Base-by-base conservation (phyloP, 306 rosid species). In the Prunus salicina region DNA sequence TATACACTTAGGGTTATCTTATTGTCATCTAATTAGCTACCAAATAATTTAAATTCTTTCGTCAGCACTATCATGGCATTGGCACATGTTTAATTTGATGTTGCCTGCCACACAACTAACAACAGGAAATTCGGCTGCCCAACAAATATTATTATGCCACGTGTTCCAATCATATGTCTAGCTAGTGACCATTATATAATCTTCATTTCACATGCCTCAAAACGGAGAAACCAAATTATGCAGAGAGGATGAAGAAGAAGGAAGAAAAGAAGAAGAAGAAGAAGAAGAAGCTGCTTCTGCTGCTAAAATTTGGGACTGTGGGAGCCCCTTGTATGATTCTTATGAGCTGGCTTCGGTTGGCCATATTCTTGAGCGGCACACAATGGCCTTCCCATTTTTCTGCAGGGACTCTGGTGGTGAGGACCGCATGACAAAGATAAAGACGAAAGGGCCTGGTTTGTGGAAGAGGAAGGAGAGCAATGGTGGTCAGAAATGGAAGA, bases 271-370 rank as follows among this genome's bases (percentile, higher is more conserved):
- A 24, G 25, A 24, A 62, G 62, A 75, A 61, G 62, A 52, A 22
- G 27, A 34, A 7, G 43, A 38, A 38, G 43, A 38, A 38, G 43
- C 43, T 38, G 43, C 43, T 38, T 38, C 43, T 38, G 43, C 9
- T 50, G 24, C 27, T 20, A 63, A 12, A 58, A 24, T 72, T 22
- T 76, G 84, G 84, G 78, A 81, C 57, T 81, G 71, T 71, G 81
- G 78, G 68, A 76, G 84, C 57, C 69, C 70, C 12, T 71, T 76
- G 38, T 81, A 81, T 66, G 74, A 81, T 76, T 64, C 78, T 3
- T 18, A 76, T 34, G 84, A 81, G 52, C 46, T 81, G 32, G 75
- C 78, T 32, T 71, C 78, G 34, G 47, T 76, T 25, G 64, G 57
- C 56, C 43, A 62, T 56, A 63, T 81, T 38, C 63, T 81, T 10